phyloP scores from a whole-genome alignment of 345 rosid genomes.

The Moringa oleifera region DNA sequence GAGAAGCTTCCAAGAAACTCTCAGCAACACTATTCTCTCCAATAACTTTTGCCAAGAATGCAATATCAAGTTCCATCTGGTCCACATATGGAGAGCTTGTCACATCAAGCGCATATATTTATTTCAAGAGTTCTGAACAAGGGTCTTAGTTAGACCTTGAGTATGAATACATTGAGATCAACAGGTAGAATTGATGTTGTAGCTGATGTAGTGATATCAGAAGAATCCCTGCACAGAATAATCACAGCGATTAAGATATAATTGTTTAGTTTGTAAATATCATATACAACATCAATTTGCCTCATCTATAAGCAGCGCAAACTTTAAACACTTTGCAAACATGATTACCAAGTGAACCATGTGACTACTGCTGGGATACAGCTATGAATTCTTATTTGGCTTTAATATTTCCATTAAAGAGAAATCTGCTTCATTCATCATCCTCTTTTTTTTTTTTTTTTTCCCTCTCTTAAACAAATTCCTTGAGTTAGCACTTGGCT shows the following conservation, averaged over 20 bases:
- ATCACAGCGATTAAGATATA: too few species aligned
- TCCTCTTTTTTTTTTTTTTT: too few species aligned
- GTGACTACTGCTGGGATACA: background rate
- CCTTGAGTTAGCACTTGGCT: too few species aligned
- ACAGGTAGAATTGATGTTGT: slow-evolving; percentile 82
- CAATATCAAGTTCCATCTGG: slow-evolving; percentile 90
- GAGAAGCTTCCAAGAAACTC: slow-evolving; percentile 46
- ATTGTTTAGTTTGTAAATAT: too few species aligned
- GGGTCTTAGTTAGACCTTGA: slow-evolving; percentile 41
- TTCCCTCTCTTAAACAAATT: too few species aligned
- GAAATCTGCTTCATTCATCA: too few species aligned
- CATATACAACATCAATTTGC: too few species aligned
- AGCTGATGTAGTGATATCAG: slow-evolving; percentile 50
- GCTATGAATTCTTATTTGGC: background rate
- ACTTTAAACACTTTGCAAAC: too few species aligned
- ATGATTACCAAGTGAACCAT: too few species aligned
- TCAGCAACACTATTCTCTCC: slow-evolving; percentile 40
- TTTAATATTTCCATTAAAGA: too few species aligned
- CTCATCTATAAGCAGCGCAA: too few species aligned
- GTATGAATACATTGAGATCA: slow-evolving; percentile 70
- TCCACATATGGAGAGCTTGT: slow-evolving; percentile 4
- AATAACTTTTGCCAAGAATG: slow-evolving; percentile 50
- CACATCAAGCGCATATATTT: background rate
- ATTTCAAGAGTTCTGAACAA: background rate
- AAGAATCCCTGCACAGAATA: slow-evolving; percentile 46